A percentile compares a stretch with the other conserved stretches of the same genome.
Evolutionary conservation across 768 basidiomycete genomes (phyloP).

Genomic region (Russula griseocarnosa): DNA sequence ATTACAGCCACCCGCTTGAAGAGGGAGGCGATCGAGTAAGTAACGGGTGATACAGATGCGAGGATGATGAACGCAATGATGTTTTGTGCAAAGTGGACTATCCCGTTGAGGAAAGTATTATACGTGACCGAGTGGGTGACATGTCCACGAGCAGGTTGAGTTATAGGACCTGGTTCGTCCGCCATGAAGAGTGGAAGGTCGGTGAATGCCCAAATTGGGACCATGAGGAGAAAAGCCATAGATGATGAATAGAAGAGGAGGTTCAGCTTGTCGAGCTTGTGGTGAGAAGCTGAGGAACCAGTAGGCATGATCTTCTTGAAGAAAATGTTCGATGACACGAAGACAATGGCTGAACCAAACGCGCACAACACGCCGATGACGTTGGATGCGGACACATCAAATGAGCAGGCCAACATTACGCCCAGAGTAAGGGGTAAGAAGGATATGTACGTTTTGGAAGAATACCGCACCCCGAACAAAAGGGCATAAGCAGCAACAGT

Average conservation of each 20-base stretch:
- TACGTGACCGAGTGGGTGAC: conserved; percentile 62
- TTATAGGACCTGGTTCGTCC: conserved; percentile 41
- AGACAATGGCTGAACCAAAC: conserved; percentile 93
- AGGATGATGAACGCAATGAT: conserved; percentile 97
- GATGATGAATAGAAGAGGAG: conserved; percentile 90
- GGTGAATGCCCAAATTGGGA: conserved; percentile 90
- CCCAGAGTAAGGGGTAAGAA: conserved; percentile 92
- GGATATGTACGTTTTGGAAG: conserved; percentile 84
- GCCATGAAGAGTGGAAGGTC: conserved; percentile 72
- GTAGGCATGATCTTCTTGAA: conserved; percentile 97
- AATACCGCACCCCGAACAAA: conserved; percentile 91
- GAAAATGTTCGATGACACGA: conserved; percentile 97
- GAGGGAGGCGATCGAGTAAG: conserved; percentile 96
- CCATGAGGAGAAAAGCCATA: conserved; percentile 93
- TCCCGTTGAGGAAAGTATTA: conserved; percentile 91
- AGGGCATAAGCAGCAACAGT: conserved; percentile 95
- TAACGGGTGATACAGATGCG: conserved; percentile 93
- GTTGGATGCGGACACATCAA: conserved; percentile 87
- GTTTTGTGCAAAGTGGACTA: conserved; percentile 95
- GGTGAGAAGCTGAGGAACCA: conserved; percentile 42
- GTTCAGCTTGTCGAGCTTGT: conserved; percentile 96
- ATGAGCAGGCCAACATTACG: conserved; percentile 96
- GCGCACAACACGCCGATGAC: conserved; percentile 86
- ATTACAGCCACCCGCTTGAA: conserved; percentile 98
- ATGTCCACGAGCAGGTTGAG: conserved; percentile 46